Percentiles rank a stretch among this genome's conserved stretches.
Conservation (phyloP, 2,329 filamentous ascomycete genomes). For the Stachybotrys echinatus region DNA sequence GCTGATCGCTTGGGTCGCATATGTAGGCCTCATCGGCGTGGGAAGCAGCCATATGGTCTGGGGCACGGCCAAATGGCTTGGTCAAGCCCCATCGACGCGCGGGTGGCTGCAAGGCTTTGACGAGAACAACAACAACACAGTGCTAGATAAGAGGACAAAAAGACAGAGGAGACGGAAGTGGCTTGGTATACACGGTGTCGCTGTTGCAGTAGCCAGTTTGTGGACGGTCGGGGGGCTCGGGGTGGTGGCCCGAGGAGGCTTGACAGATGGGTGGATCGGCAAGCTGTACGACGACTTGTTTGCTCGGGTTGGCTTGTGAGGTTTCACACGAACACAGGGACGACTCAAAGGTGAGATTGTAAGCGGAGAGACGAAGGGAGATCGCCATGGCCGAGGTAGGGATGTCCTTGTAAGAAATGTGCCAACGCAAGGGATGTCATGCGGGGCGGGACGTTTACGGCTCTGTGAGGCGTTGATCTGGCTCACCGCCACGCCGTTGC, state of each 20-base stretch:
- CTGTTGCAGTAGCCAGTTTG: constrained; percentile 51
- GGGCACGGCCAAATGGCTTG: constrained; percentile 80
- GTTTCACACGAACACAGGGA: not conserved
- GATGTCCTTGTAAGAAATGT: not conserved
- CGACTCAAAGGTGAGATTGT: not conserved
- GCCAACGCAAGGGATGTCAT: not conserved
- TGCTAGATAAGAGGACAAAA: constrained; percentile 44
- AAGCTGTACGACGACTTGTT: constrained; percentile 70
- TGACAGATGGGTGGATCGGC: constrained; percentile 71
- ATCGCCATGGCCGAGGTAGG: not conserved
- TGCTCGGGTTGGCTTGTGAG: constrained; percentile 22
- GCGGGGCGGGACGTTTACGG: not conserved
- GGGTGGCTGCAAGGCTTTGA: constrained; percentile 38
- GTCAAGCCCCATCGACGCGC: constrained; percentile 52
- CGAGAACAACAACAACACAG: constrained; percentile 17
- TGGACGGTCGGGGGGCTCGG: constrained; percentile 82
- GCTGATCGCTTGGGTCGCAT: constrained; percentile 60
- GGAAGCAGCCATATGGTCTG: constrained; percentile 77
- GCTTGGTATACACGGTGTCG: constrained; percentile 65
- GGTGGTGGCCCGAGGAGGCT: constrained; percentile 67
- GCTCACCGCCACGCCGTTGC: not conserved
- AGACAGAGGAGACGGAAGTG: constrained; percentile 58
- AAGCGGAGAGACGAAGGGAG: not conserved
- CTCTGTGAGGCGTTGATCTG: not conserved
- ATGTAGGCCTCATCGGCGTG: constrained; percentile 59